phyloP scores from a whole-genome alignment of 148 eudicot species.

The Diospyros kaki region DNA sequence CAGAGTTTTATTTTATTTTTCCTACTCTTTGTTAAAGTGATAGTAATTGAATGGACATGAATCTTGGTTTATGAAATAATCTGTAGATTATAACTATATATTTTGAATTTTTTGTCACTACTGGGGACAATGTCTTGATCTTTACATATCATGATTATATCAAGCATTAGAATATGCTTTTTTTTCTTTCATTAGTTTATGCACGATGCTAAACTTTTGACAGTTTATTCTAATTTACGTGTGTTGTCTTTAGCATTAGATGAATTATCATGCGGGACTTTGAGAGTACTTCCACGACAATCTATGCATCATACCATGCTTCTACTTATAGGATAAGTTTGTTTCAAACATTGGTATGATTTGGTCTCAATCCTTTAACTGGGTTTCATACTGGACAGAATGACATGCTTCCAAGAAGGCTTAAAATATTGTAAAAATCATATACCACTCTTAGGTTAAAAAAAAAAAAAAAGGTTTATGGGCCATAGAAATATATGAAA shows the following conservation, averaged over 20 bases:
- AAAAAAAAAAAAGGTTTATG: neutral
- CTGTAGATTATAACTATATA: too few relatives aligned
- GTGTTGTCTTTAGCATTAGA: too few relatives aligned
- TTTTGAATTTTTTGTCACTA: too few relatives aligned
- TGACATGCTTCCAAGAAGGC: neutral
- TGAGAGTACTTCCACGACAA: too few relatives aligned
- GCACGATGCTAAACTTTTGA: too few relatives aligned
- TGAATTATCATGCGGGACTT: too few relatives aligned
- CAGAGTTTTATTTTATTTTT: neutral
- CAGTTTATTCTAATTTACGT: too few relatives aligned
- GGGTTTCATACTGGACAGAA: neutral
- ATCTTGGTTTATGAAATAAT: neutral
- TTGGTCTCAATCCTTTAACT: neutral
- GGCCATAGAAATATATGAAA: neutral
- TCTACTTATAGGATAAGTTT: neutral
- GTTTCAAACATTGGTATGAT: neutral
- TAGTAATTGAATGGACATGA: neutral
- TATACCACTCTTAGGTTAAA: neutral
- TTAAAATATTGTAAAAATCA: conserved; percentile 1
- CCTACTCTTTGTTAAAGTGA: neutral
- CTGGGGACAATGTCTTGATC: too few relatives aligned
- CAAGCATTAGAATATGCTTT: too few relatives aligned
- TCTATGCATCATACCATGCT: too few relatives aligned
- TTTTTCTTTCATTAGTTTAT: too few relatives aligned
- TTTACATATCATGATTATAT: too few relatives aligned